These are phyloP conservation scores for Auricularia sp. DNA, from an alignment of 768 basidiomycete genomes.

Conservation along the genomic window DNA sequence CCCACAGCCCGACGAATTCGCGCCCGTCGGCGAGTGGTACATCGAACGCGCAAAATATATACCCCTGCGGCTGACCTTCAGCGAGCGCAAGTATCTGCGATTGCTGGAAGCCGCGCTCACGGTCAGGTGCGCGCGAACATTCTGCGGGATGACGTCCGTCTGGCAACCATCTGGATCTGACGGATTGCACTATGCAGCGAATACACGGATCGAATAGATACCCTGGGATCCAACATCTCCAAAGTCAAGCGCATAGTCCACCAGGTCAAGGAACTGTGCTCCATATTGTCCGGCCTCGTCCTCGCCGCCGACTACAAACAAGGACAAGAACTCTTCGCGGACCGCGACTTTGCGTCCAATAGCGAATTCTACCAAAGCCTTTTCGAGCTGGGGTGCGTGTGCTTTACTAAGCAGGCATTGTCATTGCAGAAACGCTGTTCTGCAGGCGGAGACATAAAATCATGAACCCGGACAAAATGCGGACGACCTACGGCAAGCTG, in stretches of 20 bases:
- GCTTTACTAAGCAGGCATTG: background rate
- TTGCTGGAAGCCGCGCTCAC: slow-evolving; percentile 75
- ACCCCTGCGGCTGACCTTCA: slow-evolving; percentile 61
- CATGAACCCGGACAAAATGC: slow-evolving; percentile 89
- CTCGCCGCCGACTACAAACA: slow-evolving; percentile 79
- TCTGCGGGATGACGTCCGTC: no score
- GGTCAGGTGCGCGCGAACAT: slow-evolving; percentile 23
- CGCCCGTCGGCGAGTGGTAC: slow-evolving; percentile 74
- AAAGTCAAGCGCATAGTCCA: slow-evolving; percentile 83
- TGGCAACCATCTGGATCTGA: background rate
- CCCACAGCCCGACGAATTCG: slow-evolving; percentile 49
- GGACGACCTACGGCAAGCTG: slow-evolving; percentile 43
- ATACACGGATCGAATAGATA: slow-evolving; percentile 87
- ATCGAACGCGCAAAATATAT: slow-evolving; percentile 73
- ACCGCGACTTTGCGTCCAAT: slow-evolving; percentile 73
- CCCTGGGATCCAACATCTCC: slow-evolving; percentile 61
- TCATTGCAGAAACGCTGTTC: background rate
- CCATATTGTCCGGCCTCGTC: slow-evolving; percentile 76
- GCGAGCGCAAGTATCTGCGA: slow-evolving; percentile 75
- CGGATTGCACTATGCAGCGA: slow-evolving; percentile 35
- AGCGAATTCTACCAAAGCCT: slow-evolving; percentile 69
- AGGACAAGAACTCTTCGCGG: slow-evolving; percentile 77
- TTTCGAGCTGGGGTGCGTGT: slow-evolving; percentile 55
- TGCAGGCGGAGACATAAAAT: slow-evolving; percentile 62
- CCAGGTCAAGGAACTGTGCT: slow-evolving; percentile 79